Evolutionary conservation across 2,329 filamentous ascomycete species (phyloP).

Genomic region (Mycosphaerella arachidis): DNA sequence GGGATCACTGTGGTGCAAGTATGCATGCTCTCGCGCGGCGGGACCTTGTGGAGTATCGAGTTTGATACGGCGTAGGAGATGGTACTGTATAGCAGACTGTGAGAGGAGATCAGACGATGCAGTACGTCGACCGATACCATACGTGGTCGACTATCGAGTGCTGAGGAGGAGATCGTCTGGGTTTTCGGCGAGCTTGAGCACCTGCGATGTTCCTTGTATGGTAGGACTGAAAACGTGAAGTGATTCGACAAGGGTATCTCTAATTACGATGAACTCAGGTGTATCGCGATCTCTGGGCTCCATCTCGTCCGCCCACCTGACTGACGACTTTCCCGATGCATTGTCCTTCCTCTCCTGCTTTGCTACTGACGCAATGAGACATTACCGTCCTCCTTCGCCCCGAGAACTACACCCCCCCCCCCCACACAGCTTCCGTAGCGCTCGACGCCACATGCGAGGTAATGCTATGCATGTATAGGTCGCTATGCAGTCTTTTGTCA

Average conservation of each 20-base stretch:
- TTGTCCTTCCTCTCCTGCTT: not conserved
- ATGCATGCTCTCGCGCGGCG: too few relatives aligned
- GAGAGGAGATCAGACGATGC: too few relatives aligned
- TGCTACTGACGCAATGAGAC: slow-evolving; percentile 3
- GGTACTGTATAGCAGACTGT: too few relatives aligned
- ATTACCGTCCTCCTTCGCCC: not conserved
- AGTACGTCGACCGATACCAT: too few relatives aligned
- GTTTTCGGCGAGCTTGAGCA: too few relatives aligned
- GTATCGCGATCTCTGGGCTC: not conserved
- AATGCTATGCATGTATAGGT: not conserved
- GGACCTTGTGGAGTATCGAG: too few relatives aligned
- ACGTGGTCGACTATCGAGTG: too few relatives aligned
- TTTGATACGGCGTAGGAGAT: too few relatives aligned
- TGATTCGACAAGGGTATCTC: not conserved
- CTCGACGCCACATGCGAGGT: not conserved
- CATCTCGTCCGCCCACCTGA: not conserved
- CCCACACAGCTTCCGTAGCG: not conserved
- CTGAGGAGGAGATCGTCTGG: too few relatives aligned
- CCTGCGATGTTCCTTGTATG: too few relatives aligned
- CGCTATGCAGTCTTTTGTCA: not conserved
- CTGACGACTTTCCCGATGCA: not conserved
- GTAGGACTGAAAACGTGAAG: not conserved
- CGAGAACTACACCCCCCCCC: not conserved
- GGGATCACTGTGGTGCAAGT: too few relatives aligned
- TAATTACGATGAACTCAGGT: not conserved